Conservation (phyloP, 768 basidiomycete species). For the Coprinellus aureogranulatus region DNA sequence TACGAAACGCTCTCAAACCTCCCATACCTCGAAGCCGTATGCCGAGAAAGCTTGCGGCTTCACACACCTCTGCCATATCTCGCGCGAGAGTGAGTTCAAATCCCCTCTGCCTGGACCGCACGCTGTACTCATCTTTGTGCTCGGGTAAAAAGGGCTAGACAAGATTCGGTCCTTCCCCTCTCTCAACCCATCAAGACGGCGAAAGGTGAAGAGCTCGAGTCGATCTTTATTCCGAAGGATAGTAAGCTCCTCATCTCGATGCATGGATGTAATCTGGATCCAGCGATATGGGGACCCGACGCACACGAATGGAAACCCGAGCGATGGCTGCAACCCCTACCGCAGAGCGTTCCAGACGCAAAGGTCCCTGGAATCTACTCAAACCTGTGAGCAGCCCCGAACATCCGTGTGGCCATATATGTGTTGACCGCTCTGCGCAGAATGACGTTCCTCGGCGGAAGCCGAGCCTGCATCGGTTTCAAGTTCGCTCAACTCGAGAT, state of each 20-base stretch:
- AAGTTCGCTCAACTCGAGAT: constrained; percentile 55
- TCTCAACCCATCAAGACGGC: constrained; percentile 20
- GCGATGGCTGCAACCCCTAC: constrained; percentile 38
- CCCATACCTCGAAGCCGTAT: constrained; percentile 40
- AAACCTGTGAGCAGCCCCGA: constrained; percentile 26
- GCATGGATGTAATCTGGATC: constrained; percentile 3
- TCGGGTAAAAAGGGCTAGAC: constrained; percentile 16
- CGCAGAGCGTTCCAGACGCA: constrained; percentile 26
- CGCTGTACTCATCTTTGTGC: neutral
- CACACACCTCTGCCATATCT: constrained; percentile 22
- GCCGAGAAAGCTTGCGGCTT: constrained; percentile 37
- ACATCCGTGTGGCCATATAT: neutral
- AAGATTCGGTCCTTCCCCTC: constrained; percentile 20
- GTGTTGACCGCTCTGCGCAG: constrained; percentile 20
- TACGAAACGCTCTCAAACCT: constrained; percentile 38
- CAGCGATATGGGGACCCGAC: constrained; percentile 27
- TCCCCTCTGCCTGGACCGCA: constrained; percentile 10
- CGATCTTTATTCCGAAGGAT: constrained; percentile 35
- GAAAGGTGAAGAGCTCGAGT: constrained; percentile 20
- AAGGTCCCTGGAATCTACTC: constrained; percentile 45
- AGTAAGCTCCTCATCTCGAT: constrained; percentile 22
- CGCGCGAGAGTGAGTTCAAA: constrained; percentile 15
- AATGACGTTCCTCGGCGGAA: constrained; percentile 19
- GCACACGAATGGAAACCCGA: constrained; percentile 48
- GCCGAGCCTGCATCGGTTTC: constrained; percentile 34